phyloP scores from a whole-genome alignment of 805 yeast species.

The Tetrapisispora nanseiensis region DNA sequence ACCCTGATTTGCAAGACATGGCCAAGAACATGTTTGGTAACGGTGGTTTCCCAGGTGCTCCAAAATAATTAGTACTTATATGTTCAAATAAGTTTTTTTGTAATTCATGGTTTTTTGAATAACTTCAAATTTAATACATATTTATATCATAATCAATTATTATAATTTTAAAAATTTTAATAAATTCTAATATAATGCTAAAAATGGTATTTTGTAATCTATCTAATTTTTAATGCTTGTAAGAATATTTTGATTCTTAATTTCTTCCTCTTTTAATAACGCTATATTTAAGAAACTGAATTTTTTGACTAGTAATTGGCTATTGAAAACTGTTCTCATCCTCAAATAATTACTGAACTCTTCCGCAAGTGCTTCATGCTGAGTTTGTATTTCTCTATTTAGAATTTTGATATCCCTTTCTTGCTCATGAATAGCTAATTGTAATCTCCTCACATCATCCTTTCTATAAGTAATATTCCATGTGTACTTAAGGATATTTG shows the following conservation, averaged over 20 bases:
- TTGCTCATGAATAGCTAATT: conserved; percentile 33
- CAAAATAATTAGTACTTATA: neutral
- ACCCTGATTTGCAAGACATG: conserved; percentile 66
- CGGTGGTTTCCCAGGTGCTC: conserved; percentile 17
- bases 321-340: conserved; percentile 37
- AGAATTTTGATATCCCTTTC: conserved; percentile 35
- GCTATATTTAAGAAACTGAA: conserved; percentile 1
- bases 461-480: conserved; percentile 33
- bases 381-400: conserved; percentile 37
- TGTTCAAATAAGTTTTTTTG: neutral
- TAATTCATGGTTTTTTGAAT: neutral
- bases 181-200: neutral
- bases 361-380: conserved; percentile 56
- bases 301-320: conserved; percentile 7
- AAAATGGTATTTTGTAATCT: neutral
- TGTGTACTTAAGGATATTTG: neutral
- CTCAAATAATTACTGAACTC: conserved; percentile 50
- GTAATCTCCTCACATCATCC: conserved; percentile 36
- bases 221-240: neutral
- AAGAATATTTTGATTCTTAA: neutral
- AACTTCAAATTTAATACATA: neutral
- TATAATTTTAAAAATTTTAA: no score
- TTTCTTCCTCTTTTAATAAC: neutral
- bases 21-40: conserved; percentile 65
- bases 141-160: no score